Conservation (phyloP, 768 basidiomycete species). For the Crepidotus variabilis region DNA sequence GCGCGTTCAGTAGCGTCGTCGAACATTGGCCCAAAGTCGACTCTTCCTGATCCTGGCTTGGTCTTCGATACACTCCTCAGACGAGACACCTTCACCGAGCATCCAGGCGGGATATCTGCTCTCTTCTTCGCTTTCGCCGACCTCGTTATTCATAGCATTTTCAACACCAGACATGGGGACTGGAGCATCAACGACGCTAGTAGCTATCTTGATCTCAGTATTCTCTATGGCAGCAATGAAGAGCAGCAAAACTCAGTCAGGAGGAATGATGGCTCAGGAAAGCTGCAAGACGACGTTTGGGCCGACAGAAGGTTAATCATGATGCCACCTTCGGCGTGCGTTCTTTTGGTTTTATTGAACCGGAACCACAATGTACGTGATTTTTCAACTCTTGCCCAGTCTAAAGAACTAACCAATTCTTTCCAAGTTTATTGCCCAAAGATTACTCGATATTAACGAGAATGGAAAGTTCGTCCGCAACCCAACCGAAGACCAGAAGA, state of each 20-base stretch:
- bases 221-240: slow-evolving; percentile 65
- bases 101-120: slow-evolving; percentile 68
- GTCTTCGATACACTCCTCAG: slow-evolving; percentile 71
- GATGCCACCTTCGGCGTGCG: slow-evolving; percentile 72
- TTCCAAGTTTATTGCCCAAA: slow-evolving; percentile 63
- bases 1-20: slow-evolving; percentile 60
- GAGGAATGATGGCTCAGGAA: slow-evolving; percentile 61
- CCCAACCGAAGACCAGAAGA: slow-evolving; percentile 16
- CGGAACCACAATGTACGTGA: slow-evolving; percentile 70
- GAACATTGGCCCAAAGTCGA: slow-evolving; percentile 34
- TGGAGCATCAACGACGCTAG: slow-evolving; percentile 57
- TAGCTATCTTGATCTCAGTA: slow-evolving; percentile 74
- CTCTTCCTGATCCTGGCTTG: slow-evolving; percentile 61
- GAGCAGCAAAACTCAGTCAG: slow-evolving; percentile 46
- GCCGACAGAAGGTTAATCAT: slow-evolving; percentile 60
- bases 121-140: slow-evolving; percentile 80
- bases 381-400: slow-evolving; percentile 4
- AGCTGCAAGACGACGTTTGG: slow-evolving; percentile 65
- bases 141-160: slow-evolving; percentile 70
- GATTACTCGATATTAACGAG: slow-evolving; percentile 69
- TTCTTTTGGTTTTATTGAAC: slow-evolving; percentile 62
- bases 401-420: background rate
- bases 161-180: slow-evolving; percentile 50
- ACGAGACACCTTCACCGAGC: slow-evolving; percentile 42
- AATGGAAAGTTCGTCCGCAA: slow-evolving; percentile 36